Base-by-base conservation (phyloP, 2,329 filamentous ascomycete genomes). In the Claviceps capensis region DNA sequence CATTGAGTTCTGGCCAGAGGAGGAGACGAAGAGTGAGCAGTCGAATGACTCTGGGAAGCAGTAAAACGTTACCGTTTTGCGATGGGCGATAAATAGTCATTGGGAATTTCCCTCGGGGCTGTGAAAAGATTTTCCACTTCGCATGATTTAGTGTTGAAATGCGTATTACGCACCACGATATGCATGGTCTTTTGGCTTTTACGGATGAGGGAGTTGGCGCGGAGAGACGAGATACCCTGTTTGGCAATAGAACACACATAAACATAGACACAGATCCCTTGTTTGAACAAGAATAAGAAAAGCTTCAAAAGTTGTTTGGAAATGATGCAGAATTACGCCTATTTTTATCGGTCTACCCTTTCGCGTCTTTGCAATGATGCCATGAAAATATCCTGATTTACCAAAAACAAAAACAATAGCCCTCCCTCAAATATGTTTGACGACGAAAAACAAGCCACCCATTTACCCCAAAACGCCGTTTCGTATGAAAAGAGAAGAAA, bases 1-100 rank as follows among this genome's bases (percentile, higher is more conserved):
- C 64, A 71, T 96, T 47, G 91, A 97, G 66, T 93, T 96, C 59
- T 95, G 89, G 85, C 84, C 86, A 34, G 87, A 95, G 57, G 81
- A 82, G 16, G 69, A 50, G 48, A 55, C 64, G 2, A 69, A 50
- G 47, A 55, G 64, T 26, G 26, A 26, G 19, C 37, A 40, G 40
- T n/a, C 17, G 36, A 42, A 30, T 11, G 22, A 13, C 6, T 48
- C 36, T 9, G 40, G 19, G 16, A 30, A 42, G 8, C 22, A 43
- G 44, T 48, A 38, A 52, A 3, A 13, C 1, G 7, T 46, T 46
- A 23, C 22, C 11, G 23, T 44, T 16, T 26, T 26, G 13, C 22
- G 5, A 44, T 23, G 13, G 11, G 40, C 2, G 30, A 11, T 34
- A 16, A 5, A 14, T 8, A 5, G 6, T 23, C 42, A 43, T 43